Percentiles rank a stretch among this genome's conserved stretches.
Conservation (phyloP, 2,329 filamentous ascomycete species). For the Teratosphaeria destructans region DNA sequence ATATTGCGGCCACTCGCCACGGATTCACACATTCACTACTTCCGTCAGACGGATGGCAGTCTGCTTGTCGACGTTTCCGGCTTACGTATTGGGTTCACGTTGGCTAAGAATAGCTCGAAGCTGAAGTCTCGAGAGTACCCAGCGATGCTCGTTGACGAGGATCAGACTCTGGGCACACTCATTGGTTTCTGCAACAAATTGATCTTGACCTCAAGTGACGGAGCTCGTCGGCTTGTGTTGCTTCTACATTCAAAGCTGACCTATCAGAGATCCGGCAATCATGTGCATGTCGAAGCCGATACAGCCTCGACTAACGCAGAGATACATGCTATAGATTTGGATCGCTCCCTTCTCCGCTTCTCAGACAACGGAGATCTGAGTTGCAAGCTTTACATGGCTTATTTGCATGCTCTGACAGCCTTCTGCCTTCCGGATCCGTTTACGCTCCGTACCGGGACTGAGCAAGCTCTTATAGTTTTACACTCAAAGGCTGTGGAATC, state of each 20-base stretch:
- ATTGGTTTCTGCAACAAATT: constrained; percentile 51
- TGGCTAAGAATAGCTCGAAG: constrained; percentile 1
- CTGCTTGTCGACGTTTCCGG: constrained; percentile 13
- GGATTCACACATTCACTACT: constrained; percentile 5
- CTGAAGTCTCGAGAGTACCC: constrained; percentile 14
- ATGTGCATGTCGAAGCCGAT: constrained; percentile 33
- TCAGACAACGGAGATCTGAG: constrained; percentile 42
- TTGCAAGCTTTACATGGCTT: constrained; percentile 28
- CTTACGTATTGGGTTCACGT: constrained; percentile 14
- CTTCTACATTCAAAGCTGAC: constrained; percentile 26
- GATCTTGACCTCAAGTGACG: constrained; percentile 31
- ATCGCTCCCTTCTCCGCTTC: constrained; percentile 48
- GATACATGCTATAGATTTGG: constrained; percentile 43
- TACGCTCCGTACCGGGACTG: constrained; percentile 46
- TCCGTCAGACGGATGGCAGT: not conserved
- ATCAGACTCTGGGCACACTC: constrained; percentile 51
- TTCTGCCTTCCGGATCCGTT: constrained; percentile 47
- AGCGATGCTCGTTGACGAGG: constrained; percentile 28
- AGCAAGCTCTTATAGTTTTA: constrained; percentile 36
- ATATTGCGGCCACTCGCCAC: constrained; percentile 31
- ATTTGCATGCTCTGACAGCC: constrained; percentile 52
- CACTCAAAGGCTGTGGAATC: constrained; percentile 11
- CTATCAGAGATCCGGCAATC: constrained; percentile 16
- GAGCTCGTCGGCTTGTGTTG: constrained; percentile 40
- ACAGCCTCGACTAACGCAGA: constrained; percentile 11